These are phyloP conservation scores for Pythium myriotylum DNA, from an alignment of 352 stramenopile species.

Conservation along the genomic window DNA sequence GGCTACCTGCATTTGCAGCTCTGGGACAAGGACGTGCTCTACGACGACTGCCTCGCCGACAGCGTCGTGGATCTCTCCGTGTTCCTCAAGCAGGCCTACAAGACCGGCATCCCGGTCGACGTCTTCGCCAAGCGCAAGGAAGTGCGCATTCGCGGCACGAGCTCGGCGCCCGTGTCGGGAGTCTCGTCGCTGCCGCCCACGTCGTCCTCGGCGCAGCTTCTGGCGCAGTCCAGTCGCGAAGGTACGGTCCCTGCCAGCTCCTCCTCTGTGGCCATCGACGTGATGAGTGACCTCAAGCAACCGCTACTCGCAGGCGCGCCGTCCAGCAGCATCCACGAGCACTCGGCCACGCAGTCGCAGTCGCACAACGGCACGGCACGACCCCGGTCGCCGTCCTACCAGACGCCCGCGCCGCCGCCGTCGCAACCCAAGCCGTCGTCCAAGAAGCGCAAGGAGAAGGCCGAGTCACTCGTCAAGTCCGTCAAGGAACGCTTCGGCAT, in stretches of 20 bases:
- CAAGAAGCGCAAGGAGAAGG: constrained; percentile 59
- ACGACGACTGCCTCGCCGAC: constrained; percentile 81
- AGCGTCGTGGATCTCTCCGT: constrained; percentile 62
- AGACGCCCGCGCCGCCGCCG: neutral
- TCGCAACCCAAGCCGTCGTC: constrained; percentile 25
- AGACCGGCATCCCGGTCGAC: constrained; percentile 64
- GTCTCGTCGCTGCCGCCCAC: too few relatives aligned
- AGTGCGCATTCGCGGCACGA: constrained; percentile 47
- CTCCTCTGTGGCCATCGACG: constrained; percentile 24
- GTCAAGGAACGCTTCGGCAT: constrained; percentile 79
- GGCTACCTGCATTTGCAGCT: constrained; percentile 76
- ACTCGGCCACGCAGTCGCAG: constrained; percentile 12
- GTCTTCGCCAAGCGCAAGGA: constrained; percentile 78
- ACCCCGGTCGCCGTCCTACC: constrained; percentile 22
- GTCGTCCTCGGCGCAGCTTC: constrained; percentile 1
- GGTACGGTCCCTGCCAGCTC: constrained; percentile 11
- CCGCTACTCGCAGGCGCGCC: constrained; percentile 27
- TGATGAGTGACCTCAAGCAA: constrained; percentile 27
- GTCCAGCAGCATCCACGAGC: constrained; percentile 7
- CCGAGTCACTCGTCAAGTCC: constrained; percentile 66
- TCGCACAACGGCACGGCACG: neutral
- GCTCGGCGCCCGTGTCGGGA: constrained; percentile 4
- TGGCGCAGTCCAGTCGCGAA: constrained; percentile 1
- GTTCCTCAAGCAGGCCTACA: constrained; percentile 73
- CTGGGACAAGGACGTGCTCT: constrained; percentile 81